Evolutionary conservation across 192 early-diverging fungal genomes (phyloP).

Genomic region (Podila minutissima): DNA sequence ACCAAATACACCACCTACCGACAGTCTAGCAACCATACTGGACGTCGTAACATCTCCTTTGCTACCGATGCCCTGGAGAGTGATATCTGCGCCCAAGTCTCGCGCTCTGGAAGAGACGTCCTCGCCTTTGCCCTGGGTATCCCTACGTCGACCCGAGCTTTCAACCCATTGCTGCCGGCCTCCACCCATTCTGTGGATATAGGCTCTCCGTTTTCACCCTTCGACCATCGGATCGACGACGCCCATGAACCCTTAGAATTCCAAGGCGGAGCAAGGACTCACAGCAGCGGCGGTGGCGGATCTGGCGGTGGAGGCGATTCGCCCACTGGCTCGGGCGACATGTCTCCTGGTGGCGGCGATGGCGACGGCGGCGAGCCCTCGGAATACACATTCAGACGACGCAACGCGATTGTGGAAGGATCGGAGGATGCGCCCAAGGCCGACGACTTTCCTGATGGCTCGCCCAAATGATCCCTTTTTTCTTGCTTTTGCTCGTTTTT

Average conservation of each 20-base stretch:
- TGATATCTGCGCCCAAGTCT: background rate
- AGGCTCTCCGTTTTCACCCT: slow-evolving; percentile 23
- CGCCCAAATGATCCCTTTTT: slow-evolving; percentile 31
- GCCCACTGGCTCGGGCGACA: slow-evolving; percentile 10
- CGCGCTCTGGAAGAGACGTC: background rate
- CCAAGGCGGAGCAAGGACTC: slow-evolving; percentile 29
- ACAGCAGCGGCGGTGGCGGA: slow-evolving; percentile 36
- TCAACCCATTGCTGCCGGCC: no score
- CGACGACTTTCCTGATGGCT: slow-evolving; percentile 36
- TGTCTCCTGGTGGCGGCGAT: slow-evolving; percentile 44
- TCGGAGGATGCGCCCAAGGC: slow-evolving; percentile 50
- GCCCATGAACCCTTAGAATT: slow-evolving; percentile 1
- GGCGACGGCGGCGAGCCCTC: slow-evolving; percentile 32
- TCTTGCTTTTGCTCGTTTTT: background rate
- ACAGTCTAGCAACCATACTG: background rate
- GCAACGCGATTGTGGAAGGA: slow-evolving; percentile 49
- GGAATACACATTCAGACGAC: slow-evolving; percentile 45
- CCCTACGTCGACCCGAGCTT: background rate
- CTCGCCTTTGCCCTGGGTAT: background rate
- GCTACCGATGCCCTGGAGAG: background rate
- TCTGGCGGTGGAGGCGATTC: slow-evolving; percentile 32
- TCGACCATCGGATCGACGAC: background rate
- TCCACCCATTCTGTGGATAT: slow-evolving; percentile 15
- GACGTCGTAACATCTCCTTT: background rate
- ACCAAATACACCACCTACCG: background rate